These are phyloP conservation scores for Trichoderma atroviride DNA, from an alignment of 2,329 filamentous ascomycete species.

Conservation along the genomic window DNA sequence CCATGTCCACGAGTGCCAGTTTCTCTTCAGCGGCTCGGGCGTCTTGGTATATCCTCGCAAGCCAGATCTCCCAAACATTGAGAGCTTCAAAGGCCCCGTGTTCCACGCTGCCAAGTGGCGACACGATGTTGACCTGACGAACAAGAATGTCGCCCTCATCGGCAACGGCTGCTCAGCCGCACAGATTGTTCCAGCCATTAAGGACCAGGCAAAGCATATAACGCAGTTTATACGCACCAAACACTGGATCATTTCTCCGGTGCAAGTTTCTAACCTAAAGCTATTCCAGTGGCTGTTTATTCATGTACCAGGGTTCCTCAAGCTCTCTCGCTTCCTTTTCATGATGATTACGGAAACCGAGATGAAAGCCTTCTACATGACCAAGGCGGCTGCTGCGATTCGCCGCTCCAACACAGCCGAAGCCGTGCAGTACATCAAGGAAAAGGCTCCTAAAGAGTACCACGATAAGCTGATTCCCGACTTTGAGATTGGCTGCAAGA, in stretches of 20 bases:
- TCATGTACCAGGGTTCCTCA: constrained; percentile 49
- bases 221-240: constrained; percentile 48
- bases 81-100: constrained; percentile 54
- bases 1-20: constrained; percentile 44
- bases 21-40: constrained; percentile 44
- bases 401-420: constrained; percentile 43
- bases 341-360: constrained; percentile 42
- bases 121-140: constrained; percentile 49
- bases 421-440: constrained; percentile 47
- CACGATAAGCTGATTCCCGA: constrained; percentile 64
- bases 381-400: constrained; percentile 40
- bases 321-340: constrained; percentile 48
- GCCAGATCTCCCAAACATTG: constrained; percentile 51
- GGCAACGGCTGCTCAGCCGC: constrained; percentile 59
- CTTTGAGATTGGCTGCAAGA: constrained; percentile 65
- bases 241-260: constrained; percentile 47
- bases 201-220: constrained; percentile 38
- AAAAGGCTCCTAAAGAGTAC: constrained; percentile 59
- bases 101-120: constrained; percentile 62
- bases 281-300: constrained; percentile 42
- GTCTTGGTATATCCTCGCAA: constrained; percentile 40
- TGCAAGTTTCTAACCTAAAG: constrained; percentile 32
- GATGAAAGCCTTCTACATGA: constrained; percentile 44
- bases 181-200: constrained; percentile 54
- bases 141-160: constrained; percentile 55